Evolutionary conservation across 176 grass and related monocot genomes (phyloP), one percentile per base, ranked within the genome.

Genomic region (Raddia distichophylla): DNA sequence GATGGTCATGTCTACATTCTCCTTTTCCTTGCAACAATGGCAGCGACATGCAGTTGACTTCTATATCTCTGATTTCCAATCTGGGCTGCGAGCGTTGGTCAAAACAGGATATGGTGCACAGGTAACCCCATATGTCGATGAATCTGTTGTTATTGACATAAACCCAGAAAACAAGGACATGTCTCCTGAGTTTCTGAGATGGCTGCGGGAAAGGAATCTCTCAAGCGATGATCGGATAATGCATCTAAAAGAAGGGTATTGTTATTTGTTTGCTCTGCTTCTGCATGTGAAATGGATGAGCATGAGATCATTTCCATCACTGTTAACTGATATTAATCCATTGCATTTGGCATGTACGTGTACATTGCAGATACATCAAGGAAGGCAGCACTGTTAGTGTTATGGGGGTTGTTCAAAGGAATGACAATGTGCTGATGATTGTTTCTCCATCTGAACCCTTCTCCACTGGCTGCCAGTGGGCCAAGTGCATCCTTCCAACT

Each of bases 181-280:
- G 84, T 91, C 93, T 58, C 96, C 96, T 80, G 91, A 95, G 49
- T 93, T 99, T 14, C 50, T 93, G 69, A 83, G 78, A 53, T 91
- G 89, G 94, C 73, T 97, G 22, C 6, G 58, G 18, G 76, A 85
- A 76, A 88, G 89, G 80, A 93, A 97, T 57, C 84, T 97, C 20
- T 88, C 84, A 14, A 91, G 84, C 16, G 91, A 93, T 84, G 89
- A 88, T 67, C 85, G 89, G 34, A 76, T 78, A 57, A 99, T 99
- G 96, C 89, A 87, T 83, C 84, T 99, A 62, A 93, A 91, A 93
- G 96, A 99, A 93, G 96, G 96, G 96, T 95, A 98, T 73, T 34
- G 11, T 64, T 35, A 64, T 35, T 40, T 45, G 19, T 47, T 71
- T 74, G 6, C 37, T 58, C 70, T 73, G 33, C 6, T 44, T 20